Evolutionary conservation across 345 rosid species (phyloP), one percentile per base, ranked within the genome.

Genomic region (Hibiscus trionum): DNA sequence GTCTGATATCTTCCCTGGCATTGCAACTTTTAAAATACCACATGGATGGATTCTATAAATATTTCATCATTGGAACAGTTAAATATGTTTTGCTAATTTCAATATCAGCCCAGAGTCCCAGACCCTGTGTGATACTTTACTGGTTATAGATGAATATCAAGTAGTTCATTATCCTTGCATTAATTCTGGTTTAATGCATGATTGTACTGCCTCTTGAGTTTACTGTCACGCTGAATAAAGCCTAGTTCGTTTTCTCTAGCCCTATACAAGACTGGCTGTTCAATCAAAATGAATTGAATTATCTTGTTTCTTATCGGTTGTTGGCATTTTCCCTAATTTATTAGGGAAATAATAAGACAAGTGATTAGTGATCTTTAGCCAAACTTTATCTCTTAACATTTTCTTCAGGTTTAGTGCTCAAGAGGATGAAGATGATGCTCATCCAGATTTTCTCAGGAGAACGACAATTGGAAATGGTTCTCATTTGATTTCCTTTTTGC

Each of bases 401-500:
- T 77, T 24, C 68, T 79, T 72, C 77, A 96, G 99, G 85, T 83
- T 87, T 72, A 88, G 96, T 84, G 96, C 95, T 26, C 88, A 83
- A 74, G 97, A 96, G 83, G 99, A 96, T 70, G 99, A 89, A 76
- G 95, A 96, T 44, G 96, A 86, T 49, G 68, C 83, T 73, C 86
- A 53, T 56, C 79, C 77, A 75, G 82, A 78, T 86, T 81, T 93
- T 71, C 27, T 79, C 78, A 87, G 98, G 78, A 88, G 96, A 76
- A 96, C 91, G 56, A 93, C 99, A 66, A 91, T 93, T 80, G 99
- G 99, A 83, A 93, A 96, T 82, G 99, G 99, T 96, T 75, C 39
- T 79, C 62, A 47, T 70, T 27, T 24, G 47, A 42, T 72, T 74
- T 73, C 44, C 66, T 73, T 21, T 17, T 76, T 31, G 52, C 26